Conservation (phyloP, 169 alveolate genomes). For the Cryptosporidium viatorum region DNA sequence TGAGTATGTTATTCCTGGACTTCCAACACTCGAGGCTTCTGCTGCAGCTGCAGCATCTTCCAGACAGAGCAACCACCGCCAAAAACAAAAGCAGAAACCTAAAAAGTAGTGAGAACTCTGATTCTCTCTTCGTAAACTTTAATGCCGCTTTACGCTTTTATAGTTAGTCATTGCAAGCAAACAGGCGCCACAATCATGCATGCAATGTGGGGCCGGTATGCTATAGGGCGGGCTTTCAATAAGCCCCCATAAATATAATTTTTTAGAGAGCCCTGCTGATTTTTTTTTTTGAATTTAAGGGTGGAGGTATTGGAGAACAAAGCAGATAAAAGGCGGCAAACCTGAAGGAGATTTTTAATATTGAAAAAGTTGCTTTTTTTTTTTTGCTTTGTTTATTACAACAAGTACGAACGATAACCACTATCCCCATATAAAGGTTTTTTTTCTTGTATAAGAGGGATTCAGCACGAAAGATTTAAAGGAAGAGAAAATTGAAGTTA, state of each 20-base stretch:
- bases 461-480: neutral
- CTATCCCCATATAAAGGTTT: too few relatives aligned
- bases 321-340: neutral
- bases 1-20: constrained; percentile 67
- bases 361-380: neutral
- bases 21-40: constrained; percentile 63
- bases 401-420: too few relatives aligned
- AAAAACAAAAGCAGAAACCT: neutral
- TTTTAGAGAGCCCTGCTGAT: neutral
- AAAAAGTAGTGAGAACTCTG: neutral
- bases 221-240: neutral
- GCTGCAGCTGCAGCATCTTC: constrained; percentile 31
- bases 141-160: neutral
- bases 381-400: too few relatives aligned
- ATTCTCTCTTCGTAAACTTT: neutral
- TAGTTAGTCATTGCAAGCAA: neutral
- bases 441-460: too few relatives aligned
- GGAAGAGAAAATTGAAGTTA: neutral
- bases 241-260: neutral
- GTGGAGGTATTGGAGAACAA: neutral
- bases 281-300: neutral
- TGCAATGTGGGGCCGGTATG: constrained; percentile 1
- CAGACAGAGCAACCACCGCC: neutral
- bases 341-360: neutral
- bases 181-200: neutral